These are phyloP conservation scores for Carex arenaria DNA, from an alignment of 202 grass and related monocot genomes.

Conservation along the genomic window DNA sequence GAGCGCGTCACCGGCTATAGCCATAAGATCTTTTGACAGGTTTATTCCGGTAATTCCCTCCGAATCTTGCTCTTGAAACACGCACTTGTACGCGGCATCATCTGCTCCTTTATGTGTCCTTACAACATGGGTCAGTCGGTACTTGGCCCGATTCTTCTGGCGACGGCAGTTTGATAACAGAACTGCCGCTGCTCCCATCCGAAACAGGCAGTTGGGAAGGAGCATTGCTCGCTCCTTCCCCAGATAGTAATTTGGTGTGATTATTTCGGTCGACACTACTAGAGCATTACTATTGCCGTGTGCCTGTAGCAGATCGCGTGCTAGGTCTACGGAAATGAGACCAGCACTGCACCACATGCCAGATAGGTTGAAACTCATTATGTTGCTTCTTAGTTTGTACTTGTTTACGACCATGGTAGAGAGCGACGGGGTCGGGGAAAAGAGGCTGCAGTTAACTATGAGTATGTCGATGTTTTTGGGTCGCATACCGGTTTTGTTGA, in stretches of 20 bases:
- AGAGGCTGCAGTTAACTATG: conserved; percentile 76
- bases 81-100: conserved; percentile 52
- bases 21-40: conserved; percentile 65
- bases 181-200: conserved; percentile 45
- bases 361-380: conserved; percentile 46
- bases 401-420: conserved; percentile 50
- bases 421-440: conserved; percentile 56
- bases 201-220: conserved; percentile 60
- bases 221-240: conserved; percentile 63
- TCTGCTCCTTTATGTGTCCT: conserved; percentile 53
- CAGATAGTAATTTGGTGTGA: conserved; percentile 54
- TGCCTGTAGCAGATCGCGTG: conserved; percentile 42
- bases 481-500: conserved; percentile 41
- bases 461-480: conserved; percentile 43
- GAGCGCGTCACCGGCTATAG: conserved; percentile 56
- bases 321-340: conserved; percentile 49
- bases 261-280: conserved; percentile 42
- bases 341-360: conserved; percentile 82
- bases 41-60: conserved; percentile 39
- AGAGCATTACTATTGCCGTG: conserved; percentile 32
- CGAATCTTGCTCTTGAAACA: conserved; percentile 60
- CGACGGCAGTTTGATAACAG: conserved; percentile 42
- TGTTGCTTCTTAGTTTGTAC: conserved; percentile 51
- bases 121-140: conserved; percentile 44
- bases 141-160: conserved; percentile 26